phyloP scores from a whole-genome alignment of 257 asterid genomes.

The Gardenia jasminoides region DNA sequence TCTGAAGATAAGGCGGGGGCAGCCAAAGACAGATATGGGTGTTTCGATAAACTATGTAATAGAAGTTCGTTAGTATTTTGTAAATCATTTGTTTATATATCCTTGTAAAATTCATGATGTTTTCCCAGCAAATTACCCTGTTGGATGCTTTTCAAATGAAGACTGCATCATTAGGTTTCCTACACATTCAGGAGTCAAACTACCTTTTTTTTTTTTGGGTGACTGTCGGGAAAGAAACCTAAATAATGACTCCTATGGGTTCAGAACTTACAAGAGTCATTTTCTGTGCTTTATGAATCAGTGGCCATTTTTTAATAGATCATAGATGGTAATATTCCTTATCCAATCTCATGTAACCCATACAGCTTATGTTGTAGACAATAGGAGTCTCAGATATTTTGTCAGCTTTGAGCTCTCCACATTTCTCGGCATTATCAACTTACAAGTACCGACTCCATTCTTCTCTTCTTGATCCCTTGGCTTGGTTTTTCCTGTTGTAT shows the following conservation, averaged over 20 bases:
- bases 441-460: neutral
- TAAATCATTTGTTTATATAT: neutral
- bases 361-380: neutral
- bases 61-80: neutral
- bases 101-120: neutral
- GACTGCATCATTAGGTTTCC: neutral
- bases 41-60: too few relatives aligned
- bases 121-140: neutral
- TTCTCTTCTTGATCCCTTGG: neutral
- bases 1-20: neutral
- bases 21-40: neutral
- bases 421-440: neutral
- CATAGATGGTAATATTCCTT: neutral
- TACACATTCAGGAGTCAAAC: neutral
- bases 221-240: neutral
- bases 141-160: neutral
- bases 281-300: neutral
- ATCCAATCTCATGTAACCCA: neutral
- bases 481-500: neutral
- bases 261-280: neutral
- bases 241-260: neutral
- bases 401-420: neutral
- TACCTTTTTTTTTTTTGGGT: neutral
- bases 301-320: neutral
- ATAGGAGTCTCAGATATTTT: neutral